phyloP scores from a whole-genome alignment of 2,329 filamentous ascomycete genomes.

The Colletotrichum sp. region DNA sequence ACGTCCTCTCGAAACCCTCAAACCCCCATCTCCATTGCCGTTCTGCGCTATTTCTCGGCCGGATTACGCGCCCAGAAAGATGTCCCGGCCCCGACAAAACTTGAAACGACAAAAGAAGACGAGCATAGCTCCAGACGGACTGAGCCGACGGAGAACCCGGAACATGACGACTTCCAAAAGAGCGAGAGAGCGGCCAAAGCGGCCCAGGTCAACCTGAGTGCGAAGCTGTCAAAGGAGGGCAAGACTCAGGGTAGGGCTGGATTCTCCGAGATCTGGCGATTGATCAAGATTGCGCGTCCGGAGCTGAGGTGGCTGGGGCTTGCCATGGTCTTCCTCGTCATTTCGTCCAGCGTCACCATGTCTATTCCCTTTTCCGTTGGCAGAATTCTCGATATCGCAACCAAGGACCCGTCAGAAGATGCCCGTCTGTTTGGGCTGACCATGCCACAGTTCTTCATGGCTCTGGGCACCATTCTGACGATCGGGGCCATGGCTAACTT shows the following conservation, averaged over 20 bases:
- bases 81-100: neutral
- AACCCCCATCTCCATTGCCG: neutral
- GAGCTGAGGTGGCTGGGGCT: conserved; percentile 78
- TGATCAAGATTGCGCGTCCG: conserved; percentile 88
- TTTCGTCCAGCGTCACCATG: conserved; percentile 94
- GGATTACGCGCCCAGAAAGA: conserved; percentile 26
- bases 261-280: conserved; percentile 78
- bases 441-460: conserved; percentile 86
- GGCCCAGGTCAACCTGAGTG: conserved; percentile 87
- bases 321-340: conserved; percentile 84
- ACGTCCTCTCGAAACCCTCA: neutral
- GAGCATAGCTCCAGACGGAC: conserved; percentile 30
- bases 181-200: conserved; percentile 88
- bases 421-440: conserved; percentile 82
- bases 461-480: conserved; percentile 76
- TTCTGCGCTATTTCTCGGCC: conserved; percentile 35
- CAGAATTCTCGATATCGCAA: conserved; percentile 91
- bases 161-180: conserved; percentile 56
- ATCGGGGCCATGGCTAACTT: conserved; percentile 91
- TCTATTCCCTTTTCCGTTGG: conserved; percentile 96
- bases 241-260: conserved; percentile 63
- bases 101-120: neutral
- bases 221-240: conserved; percentile 85
- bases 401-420: conserved; percentile 71
- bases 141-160: conserved; percentile 35